These are phyloP conservation scores for Podaxis sp. DNA, from an alignment of 768 basidiomycete species.

Conservation along the genomic window DNA sequence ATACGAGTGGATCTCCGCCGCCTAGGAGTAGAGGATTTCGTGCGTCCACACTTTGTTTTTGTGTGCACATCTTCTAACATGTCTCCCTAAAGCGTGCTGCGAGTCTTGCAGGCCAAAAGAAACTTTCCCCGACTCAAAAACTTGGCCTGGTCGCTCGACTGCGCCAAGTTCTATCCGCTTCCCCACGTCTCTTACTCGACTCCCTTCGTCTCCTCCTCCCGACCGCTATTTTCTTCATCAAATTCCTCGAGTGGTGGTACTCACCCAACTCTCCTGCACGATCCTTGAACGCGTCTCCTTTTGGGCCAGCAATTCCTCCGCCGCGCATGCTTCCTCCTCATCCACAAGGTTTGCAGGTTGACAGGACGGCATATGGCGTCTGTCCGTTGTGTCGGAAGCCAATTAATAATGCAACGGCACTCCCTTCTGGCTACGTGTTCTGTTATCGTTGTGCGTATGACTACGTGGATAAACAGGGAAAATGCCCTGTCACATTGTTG, in stretches of 20 bases:
- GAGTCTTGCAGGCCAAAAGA: slow-evolving; percentile 31
- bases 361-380: slow-evolving; percentile 66
- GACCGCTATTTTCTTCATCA: slow-evolving; percentile 91
- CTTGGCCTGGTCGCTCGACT: slow-evolving; percentile 43
- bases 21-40: slow-evolving; percentile 76
- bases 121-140: slow-evolving; percentile 26
- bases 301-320: slow-evolving; percentile 73
- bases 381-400: slow-evolving; percentile 78
- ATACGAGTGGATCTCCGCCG: slow-evolving; percentile 83
- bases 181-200: slow-evolving; percentile 69
- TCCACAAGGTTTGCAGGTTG: slow-evolving; percentile 66
- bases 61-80: background rate
- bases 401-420: slow-evolving; percentile 84
- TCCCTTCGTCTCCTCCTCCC: slow-evolving; percentile 80
- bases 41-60: slow-evolving; percentile 35
- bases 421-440: slow-evolving; percentile 93
- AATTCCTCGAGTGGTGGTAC: slow-evolving; percentile 99
- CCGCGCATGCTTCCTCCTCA: slow-evolving; percentile 77
- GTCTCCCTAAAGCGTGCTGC: slow-evolving; percentile 40
- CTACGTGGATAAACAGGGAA: slow-evolving; percentile 72
- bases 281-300: slow-evolving; percentile 59
- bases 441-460: slow-evolving; percentile 92
- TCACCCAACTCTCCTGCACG: slow-evolving; percentile 87
- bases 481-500: slow-evolving; percentile 86
- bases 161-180: slow-evolving; percentile 45